A percentile compares a stretch with the other conserved stretches of the same genome.
Evolutionary conservation across 768 basidiomycete species (phyloP).

Genomic region (Termitomyces titanicus): DNA sequence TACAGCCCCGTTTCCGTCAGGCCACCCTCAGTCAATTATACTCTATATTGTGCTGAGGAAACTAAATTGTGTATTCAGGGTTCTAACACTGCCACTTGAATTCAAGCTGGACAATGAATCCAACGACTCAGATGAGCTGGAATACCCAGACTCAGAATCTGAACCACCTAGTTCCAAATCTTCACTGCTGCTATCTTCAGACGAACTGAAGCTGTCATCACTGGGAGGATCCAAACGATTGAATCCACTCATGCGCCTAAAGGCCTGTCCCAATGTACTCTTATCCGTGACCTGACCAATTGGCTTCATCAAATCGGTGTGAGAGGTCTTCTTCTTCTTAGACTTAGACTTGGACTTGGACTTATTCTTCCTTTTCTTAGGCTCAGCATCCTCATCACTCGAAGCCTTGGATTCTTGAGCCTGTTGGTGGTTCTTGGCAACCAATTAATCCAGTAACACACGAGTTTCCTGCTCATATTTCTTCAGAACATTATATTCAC

Average conservation of each 20-base stretch:
- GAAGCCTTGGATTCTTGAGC: not conserved
- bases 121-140: not conserved
- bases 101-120: too few relatives aligned
- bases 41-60: too few relatives aligned
- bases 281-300: not conserved
- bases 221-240: not conserved
- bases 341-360: not conserved
- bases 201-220: not conserved
- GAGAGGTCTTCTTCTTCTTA: not conserved
- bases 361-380: not conserved
- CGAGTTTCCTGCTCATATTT: not conserved
- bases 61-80: too few relatives aligned
- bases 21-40: too few relatives aligned
- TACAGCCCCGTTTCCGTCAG: too few relatives aligned
- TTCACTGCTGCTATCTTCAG: not conserved
- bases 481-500: fast-evolving
- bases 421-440: fast-evolving
- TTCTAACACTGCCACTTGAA: too few relatives aligned
- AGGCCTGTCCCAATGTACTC: not conserved
- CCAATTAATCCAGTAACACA: not conserved
- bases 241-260: not conserved
- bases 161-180: too few relatives aligned
- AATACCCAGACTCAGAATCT: not conserved
- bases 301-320: not conserved
- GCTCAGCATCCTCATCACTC: not conserved